Base-by-base conservation (phyloP, 768 basidiomycete species). In the Leucogyrophana mollusca region DNA sequence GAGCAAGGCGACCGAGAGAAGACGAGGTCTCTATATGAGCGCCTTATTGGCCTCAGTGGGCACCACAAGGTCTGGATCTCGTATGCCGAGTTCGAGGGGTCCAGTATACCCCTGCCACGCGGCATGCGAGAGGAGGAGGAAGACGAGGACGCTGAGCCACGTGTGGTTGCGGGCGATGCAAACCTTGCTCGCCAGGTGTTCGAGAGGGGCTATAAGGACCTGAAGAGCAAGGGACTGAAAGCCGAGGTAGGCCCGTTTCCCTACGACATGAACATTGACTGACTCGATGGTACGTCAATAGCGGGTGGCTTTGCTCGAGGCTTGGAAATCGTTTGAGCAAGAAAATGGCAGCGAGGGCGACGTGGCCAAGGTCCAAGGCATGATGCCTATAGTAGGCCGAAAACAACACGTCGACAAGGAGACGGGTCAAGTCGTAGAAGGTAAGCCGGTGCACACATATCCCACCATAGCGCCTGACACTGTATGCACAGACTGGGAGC, bases 1-100 rank as follows among this genome's bases (percentile, higher is more conserved):
- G 93, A 96, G 65, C 66, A 67, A 27, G 93, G 93, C 56, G 94
- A 97, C 54, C 82, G 92, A 33, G 89, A 89, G 47, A 77, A 80
- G 13, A 87, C 90, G 2, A 76, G 95, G n/a, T 74, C 76, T 5
- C 62, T 98, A 33, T 97, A 96, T 62, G 94, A 97, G 69, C 81
- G 94, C 16, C 77, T 97, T 16, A 75, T 96, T 39, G 69, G 79
- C 24, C 73, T 88, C 40, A 95, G 92, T 53, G 90, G 90, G 3
- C 94, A 98, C 61, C 88, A 93, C 69, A 97, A 97, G 69, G 93
- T 95, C 16, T 98, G 94, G 93, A 90, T 96, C 45, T 85, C 93
- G 43, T 98, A 87, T 65, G 95, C 95, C 0, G 76, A 87, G 55
- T 96, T 97, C 56, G 95, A 98, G 67, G 87, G 83, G 4, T 86